Percentiles rank a stretch among this genome's conserved stretches.
Evolutionary conservation across 2,329 filamentous ascomycete genomes (phyloP).

Genomic region (Diaporthe vexans): DNA sequence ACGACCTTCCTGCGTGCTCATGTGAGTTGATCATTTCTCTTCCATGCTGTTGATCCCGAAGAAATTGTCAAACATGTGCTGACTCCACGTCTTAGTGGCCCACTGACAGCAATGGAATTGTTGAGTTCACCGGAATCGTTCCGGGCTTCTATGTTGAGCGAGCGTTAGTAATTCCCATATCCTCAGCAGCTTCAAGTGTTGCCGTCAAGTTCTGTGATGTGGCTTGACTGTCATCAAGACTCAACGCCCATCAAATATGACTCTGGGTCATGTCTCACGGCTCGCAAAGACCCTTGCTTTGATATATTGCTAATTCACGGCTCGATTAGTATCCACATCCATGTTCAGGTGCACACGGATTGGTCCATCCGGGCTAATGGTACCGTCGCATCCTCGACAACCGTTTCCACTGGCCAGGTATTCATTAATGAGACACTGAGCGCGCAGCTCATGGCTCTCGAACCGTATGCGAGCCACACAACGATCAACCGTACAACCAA

Average conservation of each 20-base stretch:
- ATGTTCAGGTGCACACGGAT: constrained; percentile 45
- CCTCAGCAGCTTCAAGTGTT: neutral
- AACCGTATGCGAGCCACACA: constrained; percentile 52
- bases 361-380: constrained; percentile 43
- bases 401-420: constrained; percentile 51
- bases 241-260: neutral
- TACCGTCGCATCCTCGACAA: constrained; percentile 44
- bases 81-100: constrained; percentile 43
- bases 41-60: too few relatives aligned
- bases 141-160: constrained; percentile 47
- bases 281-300: constrained; percentile 3
- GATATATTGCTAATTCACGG: constrained; percentile 8
- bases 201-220: neutral
- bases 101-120: constrained; percentile 47
- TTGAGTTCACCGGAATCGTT: constrained; percentile 47
- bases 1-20: constrained; percentile 49
- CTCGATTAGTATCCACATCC: constrained; percentile 44
- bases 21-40: constrained; percentile 17
- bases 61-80: neutral
- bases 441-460: constrained; percentile 50
- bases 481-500: constrained; percentile 54
- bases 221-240: neutral
- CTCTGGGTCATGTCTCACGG: constrained; percentile 4
- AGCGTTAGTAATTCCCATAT: constrained; percentile 17
- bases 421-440: constrained; percentile 50